phyloP scores from a whole-genome alignment of 2,329 filamentous ascomycete species.

The Cyclaneusma minus region DNA sequence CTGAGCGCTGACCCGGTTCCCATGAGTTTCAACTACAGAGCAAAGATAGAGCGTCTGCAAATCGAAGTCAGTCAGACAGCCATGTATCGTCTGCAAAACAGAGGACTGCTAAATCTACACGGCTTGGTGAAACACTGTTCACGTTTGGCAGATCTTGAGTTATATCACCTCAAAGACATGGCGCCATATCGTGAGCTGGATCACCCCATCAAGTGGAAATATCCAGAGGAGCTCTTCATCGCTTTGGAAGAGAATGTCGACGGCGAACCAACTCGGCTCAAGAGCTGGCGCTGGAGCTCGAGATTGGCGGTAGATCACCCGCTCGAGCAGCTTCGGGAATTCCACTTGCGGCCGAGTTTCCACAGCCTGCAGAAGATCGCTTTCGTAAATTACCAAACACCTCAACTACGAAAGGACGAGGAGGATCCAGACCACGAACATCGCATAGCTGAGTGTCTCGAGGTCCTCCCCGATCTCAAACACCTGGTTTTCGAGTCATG shows the following conservation, averaged over 20 bases:
- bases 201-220: constrained; percentile 49
- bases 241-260: constrained; percentile 33
- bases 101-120: constrained; percentile 37
- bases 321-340: constrained; percentile 29
- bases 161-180: constrained; percentile 55
- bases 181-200: constrained; percentile 47
- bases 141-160: constrained; percentile 51
- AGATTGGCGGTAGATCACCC: constrained; percentile 30
- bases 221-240: constrained; percentile 49
- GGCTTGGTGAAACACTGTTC: constrained; percentile 48
- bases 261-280: constrained; percentile 17
- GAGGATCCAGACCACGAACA: constrained; percentile 21
- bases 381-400: constrained; percentile 48
- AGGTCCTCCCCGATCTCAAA: constrained; percentile 45
- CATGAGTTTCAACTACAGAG: constrained; percentile 42
- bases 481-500: constrained; percentile 63
- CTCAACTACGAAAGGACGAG: constrained; percentile 22
- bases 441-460: constrained; percentile 25
- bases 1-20: constrained; percentile 1
- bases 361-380: constrained; percentile 35
- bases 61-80: constrained; percentile 48
- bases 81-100: constrained; percentile 33
- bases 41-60: constrained; percentile 54
- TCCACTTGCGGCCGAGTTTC: constrained; percentile 44
- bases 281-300: constrained; percentile 47